Evolutionary conservation across 768 basidiomycete species (phyloP), one percentile per base, ranked within the genome.

Genomic region (Boletellus ananas): DNA sequence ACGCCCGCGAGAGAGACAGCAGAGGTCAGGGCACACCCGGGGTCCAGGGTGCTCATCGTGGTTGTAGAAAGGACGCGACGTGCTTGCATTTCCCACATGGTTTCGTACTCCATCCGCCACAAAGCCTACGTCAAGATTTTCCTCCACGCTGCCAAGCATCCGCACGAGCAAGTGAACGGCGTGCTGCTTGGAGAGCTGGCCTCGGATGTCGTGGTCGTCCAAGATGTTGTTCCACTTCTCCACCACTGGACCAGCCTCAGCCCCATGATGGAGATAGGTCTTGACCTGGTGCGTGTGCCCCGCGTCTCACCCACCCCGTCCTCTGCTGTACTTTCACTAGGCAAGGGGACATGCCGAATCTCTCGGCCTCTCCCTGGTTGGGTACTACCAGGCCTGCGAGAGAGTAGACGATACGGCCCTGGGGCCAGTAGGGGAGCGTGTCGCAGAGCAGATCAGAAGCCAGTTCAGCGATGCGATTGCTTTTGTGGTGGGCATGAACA

Each of bases 171-270:
- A n/a, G 83, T 88, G 21, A 86, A 87, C 47, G 90, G 90, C 4
- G 80, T 91, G 8, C 72, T 93, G n/a, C 68, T 92, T 1, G 88
- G 88, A 33, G 78, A 72, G 29, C 64, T 70, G 40, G 46, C 54
- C 14, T 60, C 68, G 2, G 62, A 66, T 18, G 59, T 60, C 1
- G 77, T 87, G 37, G 64, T 65, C 47, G 76, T 87, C 43, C 69
- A 73, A 43, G 88, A 92, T 60, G 78, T 82, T 3, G 72, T 93
- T 34, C 90, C 90, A 14, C 73, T 93, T 33, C 76, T 90, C 44
- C 90, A 93, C 62, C 83, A 90, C 62, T 92, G 89, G 89, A 89
- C 87, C 7, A 84, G 78, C 58, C 74, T 93, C 46, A 86, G 84
- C 53, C 86, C 87, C 4, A 87, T 87, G 83, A 90, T 90, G 85